A percentile compares a stretch with the other conserved stretches of the same genome.
These are phyloP conservation scores for Fraxinus quadrangulata DNA, from an alignment of 257 asterid species.

Conservation along the genomic window DNA sequence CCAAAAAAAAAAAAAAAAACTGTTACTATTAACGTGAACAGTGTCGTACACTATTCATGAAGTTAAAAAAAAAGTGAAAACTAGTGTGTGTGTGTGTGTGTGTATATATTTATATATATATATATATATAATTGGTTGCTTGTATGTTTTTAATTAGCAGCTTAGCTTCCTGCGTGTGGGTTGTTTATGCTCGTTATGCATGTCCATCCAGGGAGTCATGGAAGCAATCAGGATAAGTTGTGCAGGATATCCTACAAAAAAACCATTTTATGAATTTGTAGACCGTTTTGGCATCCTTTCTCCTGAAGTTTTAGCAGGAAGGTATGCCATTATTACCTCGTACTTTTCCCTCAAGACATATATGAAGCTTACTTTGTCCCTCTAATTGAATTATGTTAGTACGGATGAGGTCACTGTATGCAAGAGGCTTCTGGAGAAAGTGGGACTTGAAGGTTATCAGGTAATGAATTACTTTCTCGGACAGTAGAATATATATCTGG, in stretches of 20 bases:
- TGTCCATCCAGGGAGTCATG: constrained; percentile 82
- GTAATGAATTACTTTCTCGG: constrained; percentile 39
- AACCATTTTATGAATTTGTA: constrained; percentile 77
- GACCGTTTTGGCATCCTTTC: constrained; percentile 95
- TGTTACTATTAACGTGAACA: too few species aligned
- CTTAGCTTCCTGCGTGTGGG: constrained; percentile 13
- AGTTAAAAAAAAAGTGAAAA: too few species aligned
- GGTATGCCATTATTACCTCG: constrained; percentile 51
- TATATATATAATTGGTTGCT: constrained; percentile 21
- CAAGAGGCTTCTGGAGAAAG: constrained; percentile 92
- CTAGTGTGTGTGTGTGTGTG: too few species aligned
- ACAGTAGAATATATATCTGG: neutral
- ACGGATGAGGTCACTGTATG: constrained; percentile 89
- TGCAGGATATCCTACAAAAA: constrained; percentile 98
- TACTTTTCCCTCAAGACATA: constrained; percentile 13
- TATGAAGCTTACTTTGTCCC: constrained; percentile 23
- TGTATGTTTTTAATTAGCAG: constrained; percentile 1
- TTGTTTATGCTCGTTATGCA: constrained; percentile 18
- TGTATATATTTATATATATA: too few species aligned
- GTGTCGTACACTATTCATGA: too few species aligned
- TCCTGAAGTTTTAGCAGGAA: constrained; percentile 83
- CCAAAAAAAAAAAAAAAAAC: too few species aligned
- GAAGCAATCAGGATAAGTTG: constrained; percentile 98
- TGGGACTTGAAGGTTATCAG: constrained; percentile 97
- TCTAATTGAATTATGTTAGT: constrained; percentile 45